A percentile compares a stretch with the other conserved stretches of the same genome.
These are phyloP conservation scores for Apiospora phragmitis DNA, from an alignment of 2,329 filamentous ascomycete genomes.

Conservation along the genomic window DNA sequence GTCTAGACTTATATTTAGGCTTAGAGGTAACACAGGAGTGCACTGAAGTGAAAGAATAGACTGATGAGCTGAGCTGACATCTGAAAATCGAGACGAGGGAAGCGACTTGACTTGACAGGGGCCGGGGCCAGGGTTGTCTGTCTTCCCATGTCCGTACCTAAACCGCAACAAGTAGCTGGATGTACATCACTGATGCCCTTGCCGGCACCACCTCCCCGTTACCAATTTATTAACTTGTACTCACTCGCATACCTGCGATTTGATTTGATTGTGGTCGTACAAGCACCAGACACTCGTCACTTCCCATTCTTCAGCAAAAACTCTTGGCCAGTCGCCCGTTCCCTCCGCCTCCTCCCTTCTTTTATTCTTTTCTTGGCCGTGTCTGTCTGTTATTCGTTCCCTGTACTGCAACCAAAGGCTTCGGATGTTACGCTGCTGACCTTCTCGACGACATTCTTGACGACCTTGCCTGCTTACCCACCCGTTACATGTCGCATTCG, in stretches of 20 bases:
- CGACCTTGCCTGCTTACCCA: neutral
- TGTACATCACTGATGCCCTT: conserved; percentile 2
- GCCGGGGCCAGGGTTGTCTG: neutral
- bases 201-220: neutral
- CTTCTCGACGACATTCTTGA: neutral
- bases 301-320: neutral
- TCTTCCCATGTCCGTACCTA: neutral
- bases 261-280: neutral
- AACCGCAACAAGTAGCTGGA: neutral
- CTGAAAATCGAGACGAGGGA: neutral
- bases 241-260: neutral
- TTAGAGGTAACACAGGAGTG: no score
- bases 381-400: neutral
- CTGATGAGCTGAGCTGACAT: neutral
- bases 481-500: conserved; percentile 1
- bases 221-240: conserved; percentile 8
- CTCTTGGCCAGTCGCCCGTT: neutral
- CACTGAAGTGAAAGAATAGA: neutral
- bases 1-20: no score
- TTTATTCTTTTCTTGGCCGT: neutral
- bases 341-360: neutral
- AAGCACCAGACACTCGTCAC: conserved; percentile 2
- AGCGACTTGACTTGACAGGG: neutral
- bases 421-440: neutral
- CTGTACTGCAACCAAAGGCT: neutral